phyloP scores from a whole-genome alignment of 768 basidiomycete species.

The Hirschioporus abietinus region DNA sequence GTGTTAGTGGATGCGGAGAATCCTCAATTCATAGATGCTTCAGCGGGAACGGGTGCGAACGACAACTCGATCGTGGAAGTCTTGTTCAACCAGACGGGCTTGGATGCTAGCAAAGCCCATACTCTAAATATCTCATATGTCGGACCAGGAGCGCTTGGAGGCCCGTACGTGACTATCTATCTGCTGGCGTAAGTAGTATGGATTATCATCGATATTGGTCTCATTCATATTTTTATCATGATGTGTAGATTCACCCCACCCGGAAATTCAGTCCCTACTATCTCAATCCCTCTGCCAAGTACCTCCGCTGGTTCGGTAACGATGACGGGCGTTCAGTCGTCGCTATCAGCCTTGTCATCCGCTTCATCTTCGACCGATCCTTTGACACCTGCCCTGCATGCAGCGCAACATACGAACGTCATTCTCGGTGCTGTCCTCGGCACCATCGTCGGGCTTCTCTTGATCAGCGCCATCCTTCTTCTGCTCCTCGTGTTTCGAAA shows the following conservation, averaged over 20 bases:
- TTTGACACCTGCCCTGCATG: neutral
- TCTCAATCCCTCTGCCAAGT: neutral
- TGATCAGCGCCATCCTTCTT: neutral
- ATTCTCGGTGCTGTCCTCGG: neutral
- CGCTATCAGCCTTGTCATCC: too few relatives aligned
- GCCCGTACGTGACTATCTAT: constrained; percentile 1
- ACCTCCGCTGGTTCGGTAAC: neutral
- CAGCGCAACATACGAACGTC: neutral
- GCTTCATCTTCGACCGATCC: neutral
- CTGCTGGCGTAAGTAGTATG: neutral
- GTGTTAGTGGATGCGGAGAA: neutral
- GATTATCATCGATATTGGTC: neutral
- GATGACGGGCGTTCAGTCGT: neutral
- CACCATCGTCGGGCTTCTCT: neutral
- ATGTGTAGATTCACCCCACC: neutral
- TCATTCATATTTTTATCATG: neutral
- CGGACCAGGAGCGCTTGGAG: neutral
- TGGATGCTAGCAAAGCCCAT: neutral
- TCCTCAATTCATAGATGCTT: neutral
- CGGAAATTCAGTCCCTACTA: neutral
- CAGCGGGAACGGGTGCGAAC: neutral
- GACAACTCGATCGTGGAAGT: neutral
- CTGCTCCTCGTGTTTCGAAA: neutral
- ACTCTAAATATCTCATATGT: neutral
- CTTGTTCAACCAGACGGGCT: neutral